Percentiles rank a stretch among this genome's conserved stretches.
Evolutionary conservation across 306 rosid genomes (phyloP).

Genomic region (Canavalia ensiformis): DNA sequence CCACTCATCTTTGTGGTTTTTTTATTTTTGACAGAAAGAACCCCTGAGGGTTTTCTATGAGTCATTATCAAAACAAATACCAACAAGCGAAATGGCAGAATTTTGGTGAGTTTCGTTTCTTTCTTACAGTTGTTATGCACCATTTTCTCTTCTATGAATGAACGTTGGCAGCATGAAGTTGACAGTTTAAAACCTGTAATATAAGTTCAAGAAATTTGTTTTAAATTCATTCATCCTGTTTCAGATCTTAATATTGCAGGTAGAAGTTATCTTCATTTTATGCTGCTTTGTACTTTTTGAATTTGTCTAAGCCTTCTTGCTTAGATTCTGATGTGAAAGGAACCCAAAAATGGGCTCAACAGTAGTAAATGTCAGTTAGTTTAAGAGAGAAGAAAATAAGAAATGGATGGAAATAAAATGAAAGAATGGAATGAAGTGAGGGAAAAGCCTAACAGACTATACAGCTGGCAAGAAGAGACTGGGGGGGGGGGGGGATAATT

Average conservation of each 20-base stretch:
- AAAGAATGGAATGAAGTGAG: background rate
- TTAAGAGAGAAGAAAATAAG: background rate
- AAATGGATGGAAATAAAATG: background rate
- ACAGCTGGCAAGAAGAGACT: background rate
- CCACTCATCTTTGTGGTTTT: constrained; percentile 26
- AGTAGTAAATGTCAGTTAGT: background rate
- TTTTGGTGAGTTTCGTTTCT: constrained; percentile 69
- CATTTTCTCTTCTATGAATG: background rate
- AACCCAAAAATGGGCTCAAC: background rate
- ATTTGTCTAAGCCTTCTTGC: background rate
- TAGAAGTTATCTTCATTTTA: background rate
- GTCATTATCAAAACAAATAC: constrained; percentile 89
- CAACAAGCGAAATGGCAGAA: constrained; percentile 93
- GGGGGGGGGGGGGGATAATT: background rate
- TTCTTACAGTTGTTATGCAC: constrained; percentile 13
- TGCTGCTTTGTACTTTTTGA: background rate
- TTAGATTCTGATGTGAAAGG: background rate
- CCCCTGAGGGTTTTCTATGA: constrained; percentile 89
- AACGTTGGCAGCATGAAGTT: background rate
- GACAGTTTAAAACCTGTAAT: background rate
- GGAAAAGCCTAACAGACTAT: background rate
- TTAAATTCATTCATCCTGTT: background rate
- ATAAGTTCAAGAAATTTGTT: background rate
- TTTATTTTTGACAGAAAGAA: constrained; percentile 79
- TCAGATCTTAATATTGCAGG: background rate